Base-by-base conservation (phyloP, 169 alveolate genomes). In the Theileria parva region DNA sequence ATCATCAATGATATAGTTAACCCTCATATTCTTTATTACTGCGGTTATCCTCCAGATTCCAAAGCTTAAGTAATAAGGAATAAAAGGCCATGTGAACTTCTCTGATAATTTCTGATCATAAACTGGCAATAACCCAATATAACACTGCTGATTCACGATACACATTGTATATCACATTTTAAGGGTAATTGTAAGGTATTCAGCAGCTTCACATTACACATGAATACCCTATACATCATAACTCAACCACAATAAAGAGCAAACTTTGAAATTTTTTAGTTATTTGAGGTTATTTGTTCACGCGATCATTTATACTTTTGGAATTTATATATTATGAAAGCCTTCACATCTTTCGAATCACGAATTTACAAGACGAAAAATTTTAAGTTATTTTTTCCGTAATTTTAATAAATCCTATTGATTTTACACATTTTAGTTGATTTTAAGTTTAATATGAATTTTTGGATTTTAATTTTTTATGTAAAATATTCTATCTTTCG, bases 401-500 rank as follows among this genome's bases (percentile, higher is more conserved):
- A 57, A 6, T 21, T 57, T 57, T 6, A 57, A 23, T 57, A 57
- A 57, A 57, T 57, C 65, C 25, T 57, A 57, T 57, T 9, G 65
- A 57, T 57, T 57, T 57, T 23, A 57, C 65, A 57, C 34, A 57
- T 57, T 57, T 19, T 21, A 19, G 48, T 37, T 37, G 48, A 37
- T 37, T 21, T 57, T 57, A 21, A 21, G 30, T 23, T 21, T 57
- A 57, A 57, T 57, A 57, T 57, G 65, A 23, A 57, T 21, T 21
- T 23, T 57, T 57, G 25, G 34, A 21, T 19, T 57, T 57, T 57
- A 57, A 57, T 57, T 23, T 23, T 57, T 21, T 21, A 57, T 57
- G 65, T 57, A 57, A 4, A 57, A 57, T 57, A 57, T 57, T 57
- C 48, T 57, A 57, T 57, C 25, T 21, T 9, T 57, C 65, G 39